A percentile compares a stretch with the other conserved stretches of the same genome.
phyloP scores from a whole-genome alignment of 106 monocot species.

The Chionographis japonica region DNA sequence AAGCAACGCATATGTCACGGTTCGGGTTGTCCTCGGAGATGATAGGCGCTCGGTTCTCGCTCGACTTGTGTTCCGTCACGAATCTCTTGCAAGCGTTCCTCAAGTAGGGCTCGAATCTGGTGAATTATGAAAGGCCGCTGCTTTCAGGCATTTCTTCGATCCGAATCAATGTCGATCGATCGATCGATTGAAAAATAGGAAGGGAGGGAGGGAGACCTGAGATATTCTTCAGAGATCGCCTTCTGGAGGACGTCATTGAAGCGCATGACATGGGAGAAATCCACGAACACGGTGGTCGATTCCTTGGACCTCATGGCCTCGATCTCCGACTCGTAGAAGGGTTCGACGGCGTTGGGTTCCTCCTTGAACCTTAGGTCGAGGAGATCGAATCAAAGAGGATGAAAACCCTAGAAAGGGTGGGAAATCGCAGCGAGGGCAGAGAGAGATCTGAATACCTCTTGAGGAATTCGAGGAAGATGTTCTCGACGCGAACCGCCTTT shows the following conservation, averaged over 20 bases:
- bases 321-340: slow-evolving; percentile 88
- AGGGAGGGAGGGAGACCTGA: slow-evolving; percentile 15
- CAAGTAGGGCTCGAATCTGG: slow-evolving; percentile 84
- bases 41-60: slow-evolving; percentile 49
- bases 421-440: neutral
- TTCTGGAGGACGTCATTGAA: slow-evolving; percentile 92
- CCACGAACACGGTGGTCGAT: slow-evolving; percentile 91
- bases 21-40: slow-evolving; percentile 70
- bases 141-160: neutral
- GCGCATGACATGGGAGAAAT: slow-evolving; percentile 90
- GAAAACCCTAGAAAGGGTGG: neutral
- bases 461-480: slow-evolving; percentile 93
- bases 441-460: slow-evolving; percentile 57
- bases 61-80: slow-evolving; percentile 51
- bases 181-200: neutral
- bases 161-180: neutral
- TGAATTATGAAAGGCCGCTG: no score
- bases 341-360: slow-evolving; percentile 47
- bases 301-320: slow-evolving; percentile 82
- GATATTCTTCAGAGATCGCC: slow-evolving; percentile 83
- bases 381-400: neutral
- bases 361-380: slow-evolving; percentile 47
- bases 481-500: slow-evolving; percentile 84
- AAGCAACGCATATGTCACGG: slow-evolving; percentile 77
- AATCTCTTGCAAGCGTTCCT: slow-evolving; percentile 92